Base-by-base conservation (phyloP, 768 basidiomycete species). In the Lactarius sp. region DNA sequence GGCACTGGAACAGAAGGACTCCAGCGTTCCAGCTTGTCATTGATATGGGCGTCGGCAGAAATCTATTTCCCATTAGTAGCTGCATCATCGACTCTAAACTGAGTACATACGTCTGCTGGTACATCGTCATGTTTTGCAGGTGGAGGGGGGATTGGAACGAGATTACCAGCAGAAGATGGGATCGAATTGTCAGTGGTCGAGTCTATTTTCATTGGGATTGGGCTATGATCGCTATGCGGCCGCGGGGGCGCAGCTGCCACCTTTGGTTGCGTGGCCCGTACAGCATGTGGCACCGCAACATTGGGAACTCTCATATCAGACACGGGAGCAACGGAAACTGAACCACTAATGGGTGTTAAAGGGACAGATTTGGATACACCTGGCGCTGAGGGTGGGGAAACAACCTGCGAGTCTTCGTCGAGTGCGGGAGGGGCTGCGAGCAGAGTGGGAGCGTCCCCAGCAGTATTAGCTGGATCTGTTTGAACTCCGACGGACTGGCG, bases 141-240 rank as follows among this genome's bases (percentile, higher is more conserved):
- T 42, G 41, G 2, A 8, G 59, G n/a, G 13, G 59, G 42, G 3
- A 33, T 49, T 36, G 59, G 20, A 18, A 56, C 31, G 16, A 37
- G 34, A 7, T 39, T 62, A 33, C 42, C 56, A 18, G 53, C 36
- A 36, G 72, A 61, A 3, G 68, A 69, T 58, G 67, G 73, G 50
- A 73, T 65, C 41, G 78, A 77, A 10, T 77, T 77, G 63, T 75
- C 78, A 18, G 74, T 66, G 7, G 78, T 71, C 7, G 83, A 83
- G 66, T 81, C 83, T 49, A 86, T 76, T 59, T 85, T 86, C 83
- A 85, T 85, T 0, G 83, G 84, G 53, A 83, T 83, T 52, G 83
- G 74, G 72, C 81, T 86, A 61, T 82, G 75, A 18, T 79, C 77
- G 56, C 61, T 73, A 68, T 75, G 59, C 14, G n/a, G 37, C 50